These are phyloP conservation scores for Trichophyton equinum DNA, from an alignment of 2,329 filamentous ascomycete species.

Conservation along the genomic window DNA sequence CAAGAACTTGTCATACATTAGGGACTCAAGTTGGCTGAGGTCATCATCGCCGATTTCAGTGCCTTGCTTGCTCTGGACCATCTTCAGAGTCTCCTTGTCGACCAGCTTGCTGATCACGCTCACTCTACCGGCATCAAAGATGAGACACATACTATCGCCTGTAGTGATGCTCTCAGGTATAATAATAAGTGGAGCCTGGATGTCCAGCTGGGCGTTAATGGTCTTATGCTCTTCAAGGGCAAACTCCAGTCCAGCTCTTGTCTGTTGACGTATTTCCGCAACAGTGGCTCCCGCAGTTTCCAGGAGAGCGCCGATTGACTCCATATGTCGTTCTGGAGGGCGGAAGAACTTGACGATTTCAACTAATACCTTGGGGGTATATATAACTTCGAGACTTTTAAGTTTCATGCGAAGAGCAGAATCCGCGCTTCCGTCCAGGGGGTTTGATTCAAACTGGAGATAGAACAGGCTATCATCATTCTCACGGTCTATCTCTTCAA, in stretches of 20 bases:
- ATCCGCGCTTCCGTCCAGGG: slow-evolving; percentile 82
- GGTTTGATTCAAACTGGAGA: slow-evolving; percentile 86
- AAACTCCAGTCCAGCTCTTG: slow-evolving; percentile 87
- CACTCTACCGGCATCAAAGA: slow-evolving; percentile 90
- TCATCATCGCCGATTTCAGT: slow-evolving; percentile 81
- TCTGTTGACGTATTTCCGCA: slow-evolving; percentile 88
- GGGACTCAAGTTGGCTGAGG: slow-evolving; percentile 69
- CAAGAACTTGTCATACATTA: slow-evolving; percentile 97
- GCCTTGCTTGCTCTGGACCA: slow-evolving; percentile 82
- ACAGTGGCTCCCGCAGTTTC: slow-evolving; percentile 92
- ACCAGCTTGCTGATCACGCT: slow-evolving; percentile 90
- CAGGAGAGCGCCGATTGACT: slow-evolving; percentile 91
- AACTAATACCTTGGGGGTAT: slow-evolving; percentile 87
- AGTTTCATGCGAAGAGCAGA: slow-evolving; percentile 80
- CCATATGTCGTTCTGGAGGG: slow-evolving; percentile 93
- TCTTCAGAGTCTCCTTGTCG: slow-evolving; percentile 75
- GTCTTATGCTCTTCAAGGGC: slow-evolving; percentile 96
- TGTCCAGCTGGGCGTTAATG: slow-evolving; percentile 86
- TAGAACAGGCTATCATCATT: slow-evolving; percentile 74
- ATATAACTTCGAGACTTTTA: slow-evolving; percentile 92
- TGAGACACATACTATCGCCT: slow-evolving; percentile 70
- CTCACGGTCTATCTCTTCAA: slow-evolving; percentile 32
- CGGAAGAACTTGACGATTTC: slow-evolving; percentile 92
- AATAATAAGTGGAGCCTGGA: slow-evolving; percentile 92
- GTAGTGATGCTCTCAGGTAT: slow-evolving; percentile 84